Conservation (phyloP, 345 rosid species). For the Corymbia maculata region DNA sequence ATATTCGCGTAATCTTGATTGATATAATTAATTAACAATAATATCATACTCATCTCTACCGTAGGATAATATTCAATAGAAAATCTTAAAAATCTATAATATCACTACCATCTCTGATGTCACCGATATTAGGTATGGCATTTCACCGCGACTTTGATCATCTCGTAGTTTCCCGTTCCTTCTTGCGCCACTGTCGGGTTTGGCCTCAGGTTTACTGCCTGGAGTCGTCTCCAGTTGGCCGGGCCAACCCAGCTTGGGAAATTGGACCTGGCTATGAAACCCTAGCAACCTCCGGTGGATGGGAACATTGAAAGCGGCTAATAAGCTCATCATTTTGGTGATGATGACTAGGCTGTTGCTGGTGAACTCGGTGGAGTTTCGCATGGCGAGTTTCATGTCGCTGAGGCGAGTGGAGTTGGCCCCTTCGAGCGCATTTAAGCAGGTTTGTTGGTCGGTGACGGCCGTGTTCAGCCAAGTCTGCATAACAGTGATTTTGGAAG, state of each 20-base stretch:
- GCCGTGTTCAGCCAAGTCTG: conserved; percentile 8
- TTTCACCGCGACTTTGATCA: conserved; percentile 38
- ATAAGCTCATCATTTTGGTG: conserved; percentile 34
- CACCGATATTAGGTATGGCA: conserved; percentile 13
- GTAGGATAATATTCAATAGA: no score
- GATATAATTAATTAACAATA: no score
- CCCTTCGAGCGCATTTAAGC: conserved; percentile 8
- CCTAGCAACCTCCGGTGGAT: conserved; percentile 40
- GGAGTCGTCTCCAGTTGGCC: conserved; percentile 41
- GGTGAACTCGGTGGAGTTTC: conserved; percentile 11
- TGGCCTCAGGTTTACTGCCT: conserved; percentile 10
- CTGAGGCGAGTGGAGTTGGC: neutral
- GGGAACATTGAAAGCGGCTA: conserved; percentile 33
- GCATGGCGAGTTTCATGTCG: conserved; percentile 4
- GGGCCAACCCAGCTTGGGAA: conserved; percentile 52
- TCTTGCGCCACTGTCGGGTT: conserved; percentile 52
- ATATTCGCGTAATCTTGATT: no score
- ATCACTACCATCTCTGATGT: no score
- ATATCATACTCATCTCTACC: no score
- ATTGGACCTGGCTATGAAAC: neutral
- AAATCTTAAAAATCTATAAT: no score
- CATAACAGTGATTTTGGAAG: neutral
- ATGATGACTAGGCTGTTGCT: conserved; percentile 35
- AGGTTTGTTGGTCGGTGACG: conserved; percentile 6
- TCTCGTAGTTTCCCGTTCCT: conserved; percentile 37